Conservation (phyloP, 495 filamentous ascomycete species). For the Hyphodiscus hymeniophilus region DNA sequence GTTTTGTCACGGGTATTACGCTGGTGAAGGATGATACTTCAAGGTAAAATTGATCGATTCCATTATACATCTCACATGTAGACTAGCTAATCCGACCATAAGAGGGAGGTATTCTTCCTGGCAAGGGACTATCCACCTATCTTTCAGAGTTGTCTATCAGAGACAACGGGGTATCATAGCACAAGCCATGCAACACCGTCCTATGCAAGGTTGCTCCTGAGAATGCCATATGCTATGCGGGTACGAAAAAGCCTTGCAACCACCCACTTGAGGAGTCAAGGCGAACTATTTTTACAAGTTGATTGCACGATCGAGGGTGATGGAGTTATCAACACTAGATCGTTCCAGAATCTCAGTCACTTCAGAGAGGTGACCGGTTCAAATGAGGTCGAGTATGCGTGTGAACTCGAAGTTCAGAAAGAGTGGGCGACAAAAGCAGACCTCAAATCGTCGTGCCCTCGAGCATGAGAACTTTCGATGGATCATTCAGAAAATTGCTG, state of each 20-base stretch:
- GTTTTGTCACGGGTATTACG: background rate
- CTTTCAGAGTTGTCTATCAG: constrained; percentile 7
- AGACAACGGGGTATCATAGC: constrained; percentile 20
- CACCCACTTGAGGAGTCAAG: background rate
- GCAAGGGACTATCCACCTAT: background rate
- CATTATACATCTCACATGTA: constrained; percentile 2
- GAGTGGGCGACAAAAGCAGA: constrained; percentile 3
- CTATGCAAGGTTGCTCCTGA: constrained; percentile 8
- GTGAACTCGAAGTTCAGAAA: constrained; percentile 8
- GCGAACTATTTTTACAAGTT: constrained; percentile 1
- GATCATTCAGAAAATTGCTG: constrained; percentile 41
- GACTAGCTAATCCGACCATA: background rate
- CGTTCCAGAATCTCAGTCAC: no score
- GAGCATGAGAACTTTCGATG: constrained; percentile 36
- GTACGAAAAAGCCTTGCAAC: background rate
- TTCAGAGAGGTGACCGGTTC: no score
- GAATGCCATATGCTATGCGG: constrained; percentile 1
- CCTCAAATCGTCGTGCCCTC: constrained; percentile 18
- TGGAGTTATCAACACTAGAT: no score
- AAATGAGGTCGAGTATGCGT: no score
- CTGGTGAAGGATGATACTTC: no score
- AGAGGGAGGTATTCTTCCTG: background rate
- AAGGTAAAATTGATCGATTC: constrained; percentile 3
- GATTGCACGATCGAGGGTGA: no score
- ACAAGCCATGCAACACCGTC: constrained; percentile 21